phyloP scores from a whole-genome alignment of 1,139 yeast genomes.

The Lodderomyces parapsilosis region DNA sequence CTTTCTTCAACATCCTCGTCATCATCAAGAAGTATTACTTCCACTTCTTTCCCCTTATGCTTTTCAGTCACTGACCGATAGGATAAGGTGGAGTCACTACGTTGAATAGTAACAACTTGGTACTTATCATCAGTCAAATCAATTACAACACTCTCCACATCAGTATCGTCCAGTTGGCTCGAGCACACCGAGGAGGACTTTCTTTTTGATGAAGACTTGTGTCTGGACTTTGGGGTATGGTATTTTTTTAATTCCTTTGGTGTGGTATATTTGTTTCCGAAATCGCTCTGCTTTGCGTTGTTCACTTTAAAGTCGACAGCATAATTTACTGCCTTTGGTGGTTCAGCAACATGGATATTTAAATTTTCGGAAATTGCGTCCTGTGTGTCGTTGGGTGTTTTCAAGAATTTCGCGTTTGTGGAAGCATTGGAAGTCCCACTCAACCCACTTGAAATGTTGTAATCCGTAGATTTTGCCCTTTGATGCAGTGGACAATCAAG shows the following conservation, averaged over 20 bases:
- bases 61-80: conserved; percentile 43
- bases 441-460: too few relatives aligned
- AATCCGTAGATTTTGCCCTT: conserved; percentile 7
- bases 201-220: conserved; percentile 12
- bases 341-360: conserved; percentile 34
- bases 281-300: conserved; percentile 15
- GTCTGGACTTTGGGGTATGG: not conserved
- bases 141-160: conserved; percentile 39
- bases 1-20: conserved; percentile 29
- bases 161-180: conserved; percentile 13
- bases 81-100: conserved; percentile 34
- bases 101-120: conserved; percentile 35
- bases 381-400: not conserved
- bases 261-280: conserved; percentile 7
- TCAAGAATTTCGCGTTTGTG: not conserved
- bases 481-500: conserved; percentile 3
- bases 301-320: conserved; percentile 45
- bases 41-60: conserved; percentile 43
- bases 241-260: not conserved
- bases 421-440: too few relatives aligned
- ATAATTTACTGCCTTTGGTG: conserved; percentile 38
- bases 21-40: conserved; percentile 46
- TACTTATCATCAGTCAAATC: conserved; percentile 45
- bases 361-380: conserved; percentile 13
- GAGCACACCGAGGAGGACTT: conserved; percentile 2